Conservation (phyloP, 176 grass and related monocot genomes). For the Triticum turgidum region DNA sequence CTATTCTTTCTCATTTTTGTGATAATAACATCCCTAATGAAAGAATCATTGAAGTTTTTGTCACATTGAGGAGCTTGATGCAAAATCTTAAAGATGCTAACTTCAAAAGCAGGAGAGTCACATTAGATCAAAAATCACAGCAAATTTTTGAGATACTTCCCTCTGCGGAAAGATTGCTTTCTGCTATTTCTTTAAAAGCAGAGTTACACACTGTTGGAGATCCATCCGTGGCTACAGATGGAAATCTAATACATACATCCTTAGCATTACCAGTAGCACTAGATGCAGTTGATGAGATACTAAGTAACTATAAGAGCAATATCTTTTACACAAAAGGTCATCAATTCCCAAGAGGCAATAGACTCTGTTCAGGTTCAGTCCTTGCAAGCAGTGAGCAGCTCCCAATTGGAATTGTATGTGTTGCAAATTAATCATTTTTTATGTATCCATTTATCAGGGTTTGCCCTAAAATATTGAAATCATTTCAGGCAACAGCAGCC, state of each 20-base stretch:
- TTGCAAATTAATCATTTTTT: constrained; percentile 19
- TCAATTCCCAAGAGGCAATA: constrained; percentile 64
- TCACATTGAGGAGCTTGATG: constrained; percentile 51
- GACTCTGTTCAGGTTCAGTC: constrained; percentile 68
- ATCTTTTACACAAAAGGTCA: constrained; percentile 32
- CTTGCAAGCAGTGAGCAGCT: constrained; percentile 89
- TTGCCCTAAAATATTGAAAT: constrained; percentile 27
- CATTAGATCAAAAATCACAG: constrained; percentile 41
- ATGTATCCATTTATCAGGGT: not conserved
- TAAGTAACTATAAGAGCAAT: constrained; percentile 62
- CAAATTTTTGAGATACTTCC: constrained; percentile 59
- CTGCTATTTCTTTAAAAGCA: constrained; percentile 69
- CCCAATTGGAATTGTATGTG: constrained; percentile 79
- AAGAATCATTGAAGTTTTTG: constrained; percentile 45
- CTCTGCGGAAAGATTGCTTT: constrained; percentile 56
- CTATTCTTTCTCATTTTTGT: constrained; percentile 48
- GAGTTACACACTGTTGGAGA: constrained; percentile 53
- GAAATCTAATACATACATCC: constrained; percentile 69
- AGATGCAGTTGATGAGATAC: constrained; percentile 81
- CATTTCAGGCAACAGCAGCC: constrained; percentile 67
- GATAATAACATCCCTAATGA: constrained; percentile 46
- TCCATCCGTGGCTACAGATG: constrained; percentile 41
- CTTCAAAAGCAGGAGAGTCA: constrained; percentile 61
- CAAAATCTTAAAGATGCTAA: constrained; percentile 47
- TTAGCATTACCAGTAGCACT: constrained; percentile 85